Percentiles rank a stretch among this genome's conserved stretches.
phyloP scores from a whole-genome alignment of 139 green algal genomes.

The Chlorokybus atmophyticus region DNA sequence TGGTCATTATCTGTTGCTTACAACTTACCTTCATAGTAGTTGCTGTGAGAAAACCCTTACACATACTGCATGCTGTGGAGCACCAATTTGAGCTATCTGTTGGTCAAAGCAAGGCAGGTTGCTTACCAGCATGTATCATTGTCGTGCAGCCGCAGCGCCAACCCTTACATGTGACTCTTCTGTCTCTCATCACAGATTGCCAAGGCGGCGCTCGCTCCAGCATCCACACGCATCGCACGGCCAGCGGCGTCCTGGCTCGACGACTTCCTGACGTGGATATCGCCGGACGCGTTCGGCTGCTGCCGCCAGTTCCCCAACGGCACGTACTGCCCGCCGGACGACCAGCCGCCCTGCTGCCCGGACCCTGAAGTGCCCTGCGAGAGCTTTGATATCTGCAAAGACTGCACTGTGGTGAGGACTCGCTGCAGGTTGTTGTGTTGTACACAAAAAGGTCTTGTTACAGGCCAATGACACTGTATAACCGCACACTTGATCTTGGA shows the following conservation, averaged over 20 bases:
- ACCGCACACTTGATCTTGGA: no score
- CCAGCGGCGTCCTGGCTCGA: conserved; percentile 80
- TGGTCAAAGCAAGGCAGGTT: no score
- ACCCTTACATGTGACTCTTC: background rate
- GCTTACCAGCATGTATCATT: no score
- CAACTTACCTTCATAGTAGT: no score
- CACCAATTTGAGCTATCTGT: no score
- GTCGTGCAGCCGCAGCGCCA: background rate
- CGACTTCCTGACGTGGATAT: conserved; percentile 79
- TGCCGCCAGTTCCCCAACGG: conserved; percentile 29
- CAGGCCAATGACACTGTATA: no score
- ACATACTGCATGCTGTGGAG: no score
- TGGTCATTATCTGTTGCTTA: conserved; percentile 15
- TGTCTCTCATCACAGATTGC: conserved; percentile 21
- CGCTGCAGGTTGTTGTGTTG: no score
- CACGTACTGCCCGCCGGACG: conserved; percentile 24
- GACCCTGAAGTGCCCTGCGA: background rate
- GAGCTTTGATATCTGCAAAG: conserved; percentile 26
- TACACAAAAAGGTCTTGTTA: no score
- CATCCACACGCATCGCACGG: conserved; percentile 42
- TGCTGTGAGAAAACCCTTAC: no score
- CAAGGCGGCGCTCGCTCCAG: conserved; percentile 21
- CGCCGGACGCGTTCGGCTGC: conserved; percentile 48
- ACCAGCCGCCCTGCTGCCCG: conserved; percentile 19
- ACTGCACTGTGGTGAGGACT: conserved; percentile 52